Conservation (phyloP, 176 grass and related monocot genomes). For the Puya raimondii region DNA sequence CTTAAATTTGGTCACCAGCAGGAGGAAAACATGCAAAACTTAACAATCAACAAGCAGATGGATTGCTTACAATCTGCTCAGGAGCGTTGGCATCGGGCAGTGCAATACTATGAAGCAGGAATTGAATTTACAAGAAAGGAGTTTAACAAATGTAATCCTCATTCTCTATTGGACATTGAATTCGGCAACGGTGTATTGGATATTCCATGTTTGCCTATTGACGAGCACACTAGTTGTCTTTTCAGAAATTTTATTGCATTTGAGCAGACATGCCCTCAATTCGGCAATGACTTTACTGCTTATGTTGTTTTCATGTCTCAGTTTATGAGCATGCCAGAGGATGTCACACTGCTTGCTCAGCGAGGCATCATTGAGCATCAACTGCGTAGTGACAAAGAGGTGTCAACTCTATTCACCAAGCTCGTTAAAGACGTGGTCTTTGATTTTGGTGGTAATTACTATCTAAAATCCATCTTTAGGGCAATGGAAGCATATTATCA, state of each 20-base stretch:
- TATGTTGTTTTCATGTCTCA: conserved; percentile 18
- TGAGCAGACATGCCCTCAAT: conserved; percentile 14
- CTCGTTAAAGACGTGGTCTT: conserved; percentile 4
- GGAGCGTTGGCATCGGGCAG: conserved; percentile 11
- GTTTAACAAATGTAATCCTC: not conserved
- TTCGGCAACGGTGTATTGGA: conserved; percentile 9
- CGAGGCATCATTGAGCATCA: conserved; percentile 20
- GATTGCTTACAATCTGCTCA: not conserved
- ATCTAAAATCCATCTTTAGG: not conserved
- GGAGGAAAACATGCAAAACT: not conserved
- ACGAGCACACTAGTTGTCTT: not conserved
- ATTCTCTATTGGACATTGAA: conserved; percentile 20
- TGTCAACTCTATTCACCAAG: not conserved
- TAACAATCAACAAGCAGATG: rapidly evolving
- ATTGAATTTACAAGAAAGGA: conserved; percentile 11
- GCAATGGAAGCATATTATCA: conserved; percentile 19
- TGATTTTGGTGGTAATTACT: not conserved
- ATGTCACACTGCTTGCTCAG: conserved; percentile 6
- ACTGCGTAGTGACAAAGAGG: conserved; percentile 12
- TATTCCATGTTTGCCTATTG: conserved; percentile 16
- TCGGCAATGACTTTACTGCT: conserved; percentile 5
- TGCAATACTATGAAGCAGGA: not conserved
- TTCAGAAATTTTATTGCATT: conserved; percentile 21
- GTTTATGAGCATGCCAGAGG: conserved; percentile 11
- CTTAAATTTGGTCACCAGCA: not conserved